Base-by-base conservation (phyloP, 768 basidiomycete genomes). In the Tephrocybe sp. region DNA sequence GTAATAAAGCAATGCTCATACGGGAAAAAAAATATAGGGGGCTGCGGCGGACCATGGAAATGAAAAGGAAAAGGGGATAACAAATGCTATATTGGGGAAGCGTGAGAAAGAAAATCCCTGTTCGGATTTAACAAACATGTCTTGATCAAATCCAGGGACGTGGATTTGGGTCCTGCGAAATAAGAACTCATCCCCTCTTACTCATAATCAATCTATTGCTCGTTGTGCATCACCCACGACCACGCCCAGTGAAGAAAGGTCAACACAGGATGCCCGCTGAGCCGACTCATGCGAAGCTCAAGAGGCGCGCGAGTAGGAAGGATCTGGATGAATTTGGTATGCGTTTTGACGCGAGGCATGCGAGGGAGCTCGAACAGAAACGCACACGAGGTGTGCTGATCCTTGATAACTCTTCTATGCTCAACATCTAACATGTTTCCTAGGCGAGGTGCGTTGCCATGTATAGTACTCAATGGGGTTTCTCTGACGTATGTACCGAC, bases 301-400 rank as follows among this genome's bases (percentile, higher is more conserved):
- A 77, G 51, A 75, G 82, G 40, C 73, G 74, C 38, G 53, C 70
- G 2, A 74, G 69, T 49, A 73, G 77, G 32, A 77, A 75, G 52
- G 81, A 82, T 34, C 44, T 70, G 26, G 80, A 80, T 3, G 76
- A 81, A 27, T 74, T 71, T 58, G 35, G 36, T 22, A 21, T 28
- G 16, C 60, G 71, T 49, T 76, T 77, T 60, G 80, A 80, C 58
- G 72, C 71, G 21, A 70, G 66, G 47, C 80, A 84, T 61, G 74
- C 80, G 27, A 71, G 84, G 47, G 87, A 89, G 62, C 75, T 89
- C 26, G 87, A 89, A 61, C 70, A 82, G 63, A 89, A 87, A 69
- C 80, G 87, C 57, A 87, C 75, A 62, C 73, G 82, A 65, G 87
- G 87, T 62, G 16, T 60, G 16, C 36, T 25, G 34, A 37, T 24